These are phyloP conservation scores for Corylus heterophylla DNA, from an alignment of 306 rosid species.

Conservation along the genomic window DNA sequence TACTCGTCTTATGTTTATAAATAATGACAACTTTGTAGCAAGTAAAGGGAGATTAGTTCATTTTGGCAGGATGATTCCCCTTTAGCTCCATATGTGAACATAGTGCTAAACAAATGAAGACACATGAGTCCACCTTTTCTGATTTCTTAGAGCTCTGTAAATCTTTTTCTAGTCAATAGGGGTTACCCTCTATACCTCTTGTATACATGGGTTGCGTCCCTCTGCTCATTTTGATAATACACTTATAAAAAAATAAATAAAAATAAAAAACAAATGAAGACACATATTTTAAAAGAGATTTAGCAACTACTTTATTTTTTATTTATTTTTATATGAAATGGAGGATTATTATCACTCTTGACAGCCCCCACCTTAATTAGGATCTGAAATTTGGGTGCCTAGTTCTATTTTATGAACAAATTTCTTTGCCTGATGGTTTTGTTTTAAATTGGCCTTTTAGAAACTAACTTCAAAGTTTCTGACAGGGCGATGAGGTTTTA, in stretches of 20 bases:
- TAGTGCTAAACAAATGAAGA: background rate
- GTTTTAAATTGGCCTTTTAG: background rate
- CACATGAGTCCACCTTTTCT: too few relatives aligned
- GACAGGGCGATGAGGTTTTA: constrained; percentile 55
- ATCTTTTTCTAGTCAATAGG: too few relatives aligned
- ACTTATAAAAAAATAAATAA: background rate
- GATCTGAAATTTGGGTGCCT: background rate
- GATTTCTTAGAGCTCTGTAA: too few relatives aligned
- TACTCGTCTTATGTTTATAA: background rate
- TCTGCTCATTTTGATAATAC: too few relatives aligned
- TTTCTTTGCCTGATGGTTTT: background rate
- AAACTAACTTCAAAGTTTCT: constrained; percentile 34
- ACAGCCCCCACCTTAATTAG: background rate
- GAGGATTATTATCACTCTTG: background rate
- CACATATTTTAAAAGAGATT: background rate
- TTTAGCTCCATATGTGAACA: background rate
- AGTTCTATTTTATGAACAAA: background rate
- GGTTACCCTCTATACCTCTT: too few relatives aligned
- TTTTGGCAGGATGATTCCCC: background rate
- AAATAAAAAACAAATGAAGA: too few relatives aligned
- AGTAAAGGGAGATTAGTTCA: background rate
- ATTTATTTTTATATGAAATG: background rate
- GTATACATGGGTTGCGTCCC: too few relatives aligned
- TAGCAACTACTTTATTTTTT: background rate
- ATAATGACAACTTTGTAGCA: background rate